phyloP scores from a whole-genome alignment of 78 protist genomes.

The Cyanophora paradoxa region DNA sequence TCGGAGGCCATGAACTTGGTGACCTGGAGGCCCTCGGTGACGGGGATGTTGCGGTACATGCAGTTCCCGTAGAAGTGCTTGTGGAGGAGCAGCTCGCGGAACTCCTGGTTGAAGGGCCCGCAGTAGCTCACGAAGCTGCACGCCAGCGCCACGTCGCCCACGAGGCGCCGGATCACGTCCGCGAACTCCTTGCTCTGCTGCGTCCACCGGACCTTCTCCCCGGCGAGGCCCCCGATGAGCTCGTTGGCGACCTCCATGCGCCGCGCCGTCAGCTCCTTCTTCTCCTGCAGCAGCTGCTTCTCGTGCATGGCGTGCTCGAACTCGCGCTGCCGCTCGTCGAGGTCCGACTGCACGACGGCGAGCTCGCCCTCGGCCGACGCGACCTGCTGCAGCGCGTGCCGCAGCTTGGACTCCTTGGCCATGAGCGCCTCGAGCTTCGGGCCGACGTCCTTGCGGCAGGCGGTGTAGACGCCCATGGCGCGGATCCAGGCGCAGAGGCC shows the following conservation, averaged over 20 bases:
- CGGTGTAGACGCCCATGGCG: slow-evolving; percentile 60
- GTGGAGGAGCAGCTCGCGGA: slow-evolving; percentile 45
- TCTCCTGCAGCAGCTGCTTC: slow-evolving; percentile 68
- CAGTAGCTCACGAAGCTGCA: slow-evolving; percentile 72
- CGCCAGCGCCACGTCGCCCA: slow-evolving; percentile 71
- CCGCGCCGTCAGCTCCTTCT: slow-evolving; percentile 34
- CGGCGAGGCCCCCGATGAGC: slow-evolving; percentile 69
- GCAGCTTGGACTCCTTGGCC: slow-evolving; percentile 1
- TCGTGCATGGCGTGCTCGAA: slow-evolving; percentile 54
- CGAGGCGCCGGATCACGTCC: slow-evolving; percentile 35
- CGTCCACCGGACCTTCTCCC: slow-evolving; percentile 78
- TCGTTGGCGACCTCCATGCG: slow-evolving; percentile 56
- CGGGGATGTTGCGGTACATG: slow-evolving; percentile 40
- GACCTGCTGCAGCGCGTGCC: slow-evolving; percentile 1
- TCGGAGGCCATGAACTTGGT: slow-evolving; percentile 51
- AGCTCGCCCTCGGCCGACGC: slow-evolving; percentile 22
- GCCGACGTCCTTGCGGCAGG: slow-evolving; percentile 56
- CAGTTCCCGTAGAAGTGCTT: slow-evolving; percentile 29
- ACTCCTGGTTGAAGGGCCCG: slow-evolving; percentile 75
- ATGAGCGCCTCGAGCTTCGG: slow-evolving; percentile 50
- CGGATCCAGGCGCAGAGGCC: slow-evolving; percentile 72
- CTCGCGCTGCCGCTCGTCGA: slow-evolving; percentile 41
- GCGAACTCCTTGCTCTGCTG: slow-evolving; percentile 33
- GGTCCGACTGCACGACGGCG: slow-evolving; percentile 58
- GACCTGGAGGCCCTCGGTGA: slow-evolving; percentile 45